Conservation (phyloP, 352 stramenopile genomes). For the Discostella stelligera region DNA sequence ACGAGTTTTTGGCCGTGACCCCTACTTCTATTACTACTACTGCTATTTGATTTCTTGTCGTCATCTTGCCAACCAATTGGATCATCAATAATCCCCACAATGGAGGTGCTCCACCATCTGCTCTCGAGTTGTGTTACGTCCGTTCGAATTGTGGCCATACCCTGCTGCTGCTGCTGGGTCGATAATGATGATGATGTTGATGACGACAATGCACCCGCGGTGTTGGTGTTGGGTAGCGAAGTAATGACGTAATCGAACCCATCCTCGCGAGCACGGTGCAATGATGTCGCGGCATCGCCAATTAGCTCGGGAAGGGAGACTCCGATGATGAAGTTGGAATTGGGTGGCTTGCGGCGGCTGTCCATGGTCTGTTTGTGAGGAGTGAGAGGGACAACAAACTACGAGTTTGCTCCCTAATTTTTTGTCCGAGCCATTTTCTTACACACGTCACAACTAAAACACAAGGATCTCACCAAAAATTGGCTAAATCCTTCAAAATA, state of each 20-base stretch:
- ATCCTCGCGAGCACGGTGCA: constrained; percentile 50
- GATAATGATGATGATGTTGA: neutral
- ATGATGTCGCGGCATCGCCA: constrained; percentile 30
- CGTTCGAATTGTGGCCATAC: constrained; percentile 5
- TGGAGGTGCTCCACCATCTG: constrained; percentile 70
- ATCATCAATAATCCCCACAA: constrained; percentile 60
- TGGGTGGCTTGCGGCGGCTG: neutral
- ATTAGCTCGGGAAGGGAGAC: neutral
- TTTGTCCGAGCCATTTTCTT: too few relatives aligned
- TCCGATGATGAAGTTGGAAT: constrained; percentile 6
- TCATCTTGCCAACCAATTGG: neutral
- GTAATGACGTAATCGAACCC: constrained; percentile 56
- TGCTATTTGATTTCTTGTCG: neutral
- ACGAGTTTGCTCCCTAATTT: too few relatives aligned
- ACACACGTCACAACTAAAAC: too few relatives aligned
- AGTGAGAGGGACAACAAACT: too few relatives aligned
- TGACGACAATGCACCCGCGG: too few relatives aligned
- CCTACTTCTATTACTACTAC: neutral
- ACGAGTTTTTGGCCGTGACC: constrained; percentile 6
- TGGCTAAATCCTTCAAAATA: too few relatives aligned
- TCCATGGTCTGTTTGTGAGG: too few relatives aligned
- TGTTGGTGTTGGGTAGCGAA: neutral
- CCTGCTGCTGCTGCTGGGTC: too few relatives aligned
- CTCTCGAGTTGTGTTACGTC: constrained; percentile 61
- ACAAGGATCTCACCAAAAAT: too few relatives aligned